These are phyloP conservation scores for Emmonsiellopsis sp. DNA, from an alignment of 2,329 filamentous ascomycete species.

Conservation along the genomic window DNA sequence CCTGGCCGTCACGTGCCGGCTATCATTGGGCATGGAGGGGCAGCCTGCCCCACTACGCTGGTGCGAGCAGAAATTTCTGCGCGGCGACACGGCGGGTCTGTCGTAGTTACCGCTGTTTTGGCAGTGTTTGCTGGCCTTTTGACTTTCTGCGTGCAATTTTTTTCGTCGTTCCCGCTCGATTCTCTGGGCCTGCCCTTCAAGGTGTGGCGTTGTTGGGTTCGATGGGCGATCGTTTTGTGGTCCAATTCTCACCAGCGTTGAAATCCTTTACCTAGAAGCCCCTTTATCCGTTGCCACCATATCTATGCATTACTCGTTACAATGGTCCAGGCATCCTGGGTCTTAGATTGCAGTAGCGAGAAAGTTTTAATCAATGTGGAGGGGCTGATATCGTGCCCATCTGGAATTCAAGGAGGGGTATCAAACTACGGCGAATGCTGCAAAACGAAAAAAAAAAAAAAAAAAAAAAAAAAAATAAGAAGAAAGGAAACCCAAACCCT, in stretches of 20 bases:
- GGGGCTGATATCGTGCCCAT: neutral
- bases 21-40: conserved; percentile 24
- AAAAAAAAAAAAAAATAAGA: neutral
- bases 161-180: neutral
- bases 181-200: neutral
- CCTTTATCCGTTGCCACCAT: too few relatives aligned
- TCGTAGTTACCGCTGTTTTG: neutral
- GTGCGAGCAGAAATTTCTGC: neutral
- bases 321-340: too few relatives aligned
- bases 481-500: too few relatives aligned
- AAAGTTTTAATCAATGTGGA: neutral
- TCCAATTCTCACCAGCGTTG: too few relatives aligned
- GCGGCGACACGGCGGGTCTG: conserved; percentile 12
- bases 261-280: too few relatives aligned
- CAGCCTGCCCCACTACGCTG: conserved; percentile 18
- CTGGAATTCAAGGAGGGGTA: neutral
- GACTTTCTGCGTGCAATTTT: neutral
- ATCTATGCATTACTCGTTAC: too few relatives aligned
- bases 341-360: neutral
- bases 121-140: too few relatives aligned
- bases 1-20: conserved; percentile 2
- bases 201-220: conserved; percentile 1
- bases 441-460: neutral
- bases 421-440: neutral
- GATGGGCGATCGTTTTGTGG: too few relatives aligned